Evolutionary conservation across 108 stramenopile species (phyloP).

Genomic region (Conticribra weissflogii): DNA sequence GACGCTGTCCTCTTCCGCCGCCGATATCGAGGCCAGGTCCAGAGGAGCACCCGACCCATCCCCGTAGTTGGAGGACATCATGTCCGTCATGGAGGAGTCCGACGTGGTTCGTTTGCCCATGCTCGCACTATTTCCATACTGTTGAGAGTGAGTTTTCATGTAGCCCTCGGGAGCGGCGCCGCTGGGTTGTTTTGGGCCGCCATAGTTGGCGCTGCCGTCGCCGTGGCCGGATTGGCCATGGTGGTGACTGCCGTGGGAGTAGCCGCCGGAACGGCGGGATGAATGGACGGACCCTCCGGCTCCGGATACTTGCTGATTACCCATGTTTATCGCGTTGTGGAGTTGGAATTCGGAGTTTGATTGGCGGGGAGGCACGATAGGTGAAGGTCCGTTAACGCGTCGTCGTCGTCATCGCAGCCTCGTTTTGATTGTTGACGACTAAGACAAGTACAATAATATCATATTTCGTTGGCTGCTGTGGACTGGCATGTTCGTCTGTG

Average conservation of each 20-base stretch:
- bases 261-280: constrained; percentile 14
- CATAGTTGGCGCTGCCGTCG: background rate
- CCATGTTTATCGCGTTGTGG: constrained; percentile 31
- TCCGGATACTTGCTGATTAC: constrained; percentile 34
- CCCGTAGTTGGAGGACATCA: background rate
- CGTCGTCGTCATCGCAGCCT: too few relatives aligned
- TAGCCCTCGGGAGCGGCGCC: constrained; percentile 36
- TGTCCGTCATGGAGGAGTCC: constrained; percentile 48
- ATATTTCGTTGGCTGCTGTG: too few relatives aligned
- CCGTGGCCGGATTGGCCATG: constrained; percentile 5
- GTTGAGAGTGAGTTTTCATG: constrained; percentile 24
- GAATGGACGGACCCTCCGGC: constrained; percentile 27
- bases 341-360: too few relatives aligned
- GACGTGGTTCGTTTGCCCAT: constrained; percentile 26
- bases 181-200: constrained; percentile 15
- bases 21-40: constrained; percentile 41
- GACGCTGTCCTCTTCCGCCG: constrained; percentile 87
- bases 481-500: too few relatives aligned
- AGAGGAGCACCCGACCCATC: constrained; percentile 6
- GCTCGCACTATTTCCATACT: constrained; percentile 12
- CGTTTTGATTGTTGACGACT: too few relatives aligned
- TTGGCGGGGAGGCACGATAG: too few relatives aligned
- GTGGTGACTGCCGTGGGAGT: constrained; percentile 4
- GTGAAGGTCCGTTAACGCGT: too few relatives aligned
- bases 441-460: too few relatives aligned